Evolutionary conservation across 805 yeast genomes (phyloP).

Genomic region (Lipomyces starkeyi): DNA sequence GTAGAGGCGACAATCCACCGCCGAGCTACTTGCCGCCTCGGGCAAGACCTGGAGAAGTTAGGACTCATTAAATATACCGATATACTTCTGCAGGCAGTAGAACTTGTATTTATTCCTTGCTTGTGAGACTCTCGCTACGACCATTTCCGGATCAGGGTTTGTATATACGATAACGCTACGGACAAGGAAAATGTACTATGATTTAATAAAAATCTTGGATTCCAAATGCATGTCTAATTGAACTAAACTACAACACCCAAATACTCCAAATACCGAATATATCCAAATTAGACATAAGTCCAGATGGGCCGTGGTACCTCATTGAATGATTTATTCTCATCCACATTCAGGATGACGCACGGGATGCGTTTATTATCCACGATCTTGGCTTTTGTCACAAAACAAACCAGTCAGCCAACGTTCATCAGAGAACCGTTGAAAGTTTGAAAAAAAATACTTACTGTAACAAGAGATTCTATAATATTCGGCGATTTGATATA

Average conservation of each 20-base stretch:
- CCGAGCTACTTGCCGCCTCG: not conserved
- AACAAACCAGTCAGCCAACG: not conserved
- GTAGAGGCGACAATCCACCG: not conserved
- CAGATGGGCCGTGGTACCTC: conserved; percentile 30
- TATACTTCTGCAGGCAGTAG: not conserved
- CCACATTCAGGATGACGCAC: conserved; percentile 25
- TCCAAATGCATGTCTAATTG: not conserved
- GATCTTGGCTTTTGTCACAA: conserved; percentile 17
- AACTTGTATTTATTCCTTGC: not conserved
- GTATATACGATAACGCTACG: not conserved
- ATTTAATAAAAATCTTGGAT: not conserved
- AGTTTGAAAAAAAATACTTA: conserved; percentile 9
- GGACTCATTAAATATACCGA: not conserved
- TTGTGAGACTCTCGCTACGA: not conserved
- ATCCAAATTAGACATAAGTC: conserved; percentile 22
- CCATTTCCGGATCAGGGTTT: not conserved
- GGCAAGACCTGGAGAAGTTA: not conserved
- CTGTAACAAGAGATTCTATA: conserved; percentile 32
- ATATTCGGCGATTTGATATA: conserved; percentile 35
- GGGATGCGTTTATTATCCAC: conserved; percentile 20
- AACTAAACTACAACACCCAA: not conserved
- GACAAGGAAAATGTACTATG: not conserved
- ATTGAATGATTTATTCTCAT: not conserved
- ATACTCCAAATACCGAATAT: not conserved
- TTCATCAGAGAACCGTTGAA: not conserved